These are phyloP conservation scores for Thermomyces lanuginosus DNA, from an alignment of 2,329 filamentous ascomycete species.

Conservation along the genomic window DNA sequence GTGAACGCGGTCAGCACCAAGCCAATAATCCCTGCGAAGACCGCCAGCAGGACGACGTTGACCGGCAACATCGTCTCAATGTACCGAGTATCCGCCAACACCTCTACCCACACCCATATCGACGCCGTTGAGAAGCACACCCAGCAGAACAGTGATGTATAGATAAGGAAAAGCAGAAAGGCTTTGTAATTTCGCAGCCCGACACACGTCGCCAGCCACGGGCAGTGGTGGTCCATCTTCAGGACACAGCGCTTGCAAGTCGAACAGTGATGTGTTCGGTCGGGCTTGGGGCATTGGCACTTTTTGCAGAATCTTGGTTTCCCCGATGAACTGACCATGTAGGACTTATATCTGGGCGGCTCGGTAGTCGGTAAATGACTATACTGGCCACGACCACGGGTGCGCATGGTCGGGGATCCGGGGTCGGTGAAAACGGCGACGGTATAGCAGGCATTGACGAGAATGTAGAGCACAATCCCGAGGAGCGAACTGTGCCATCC, in stretches of 20 bases:
- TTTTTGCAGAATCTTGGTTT: slow-evolving; percentile 90
- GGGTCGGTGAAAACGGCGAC: slow-evolving; percentile 85
- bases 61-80: slow-evolving; percentile 67
- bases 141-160: slow-evolving; percentile 74
- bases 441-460: slow-evolving; percentile 81
- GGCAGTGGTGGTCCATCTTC: slow-evolving; percentile 99
- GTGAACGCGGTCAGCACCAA: slow-evolving; percentile 82
- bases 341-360: slow-evolving; percentile 47
- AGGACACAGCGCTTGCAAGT: slow-evolving; percentile 86
- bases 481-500: slow-evolving; percentile 38
- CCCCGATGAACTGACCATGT: slow-evolving; percentile 86
- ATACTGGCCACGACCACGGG: slow-evolving; percentile 37
- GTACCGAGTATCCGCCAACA: slow-evolving; percentile 53
- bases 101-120: slow-evolving; percentile 71
- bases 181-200: slow-evolving; percentile 90
- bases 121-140: slow-evolving; percentile 61
- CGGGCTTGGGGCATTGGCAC: slow-evolving; percentile 84
- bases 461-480: slow-evolving; percentile 54
- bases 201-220: slow-evolving; percentile 92
- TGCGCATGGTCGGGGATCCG: slow-evolving; percentile 40
- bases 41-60: slow-evolving; percentile 76
- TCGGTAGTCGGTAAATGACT: slow-evolving; percentile 64
- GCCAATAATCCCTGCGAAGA: slow-evolving; percentile 79
- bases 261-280: slow-evolving; percentile 91
- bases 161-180: slow-evolving; percentile 81